A percentile compares a stretch with the other conserved stretches of the same genome.
Conservation (phyloP, 768 basidiomycete species). For the Pulveroboletus sp. region DNA sequence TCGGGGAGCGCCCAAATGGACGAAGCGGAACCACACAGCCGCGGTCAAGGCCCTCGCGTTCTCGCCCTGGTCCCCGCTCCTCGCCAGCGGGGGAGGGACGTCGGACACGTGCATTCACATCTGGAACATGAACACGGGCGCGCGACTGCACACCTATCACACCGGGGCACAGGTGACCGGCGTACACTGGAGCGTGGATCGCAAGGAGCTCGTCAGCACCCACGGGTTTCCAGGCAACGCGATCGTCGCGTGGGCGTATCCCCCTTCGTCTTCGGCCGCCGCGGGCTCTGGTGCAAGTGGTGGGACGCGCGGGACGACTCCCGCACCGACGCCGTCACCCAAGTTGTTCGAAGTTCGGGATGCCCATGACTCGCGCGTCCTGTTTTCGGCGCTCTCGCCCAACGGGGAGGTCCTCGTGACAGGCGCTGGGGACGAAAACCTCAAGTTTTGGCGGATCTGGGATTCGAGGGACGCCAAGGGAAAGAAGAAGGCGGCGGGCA, state of each 20-base stretch:
- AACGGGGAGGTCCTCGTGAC: slow-evolving; percentile 91
- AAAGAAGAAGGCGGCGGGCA: slow-evolving; percentile 27
- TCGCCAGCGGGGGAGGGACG: slow-evolving; percentile 93
- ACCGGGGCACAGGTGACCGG: slow-evolving; percentile 93
- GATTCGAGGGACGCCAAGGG: slow-evolving; percentile 45
- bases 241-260: slow-evolving; percentile 81
- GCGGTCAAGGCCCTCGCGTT: slow-evolving; percentile 90
- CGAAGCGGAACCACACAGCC: slow-evolving; percentile 86
- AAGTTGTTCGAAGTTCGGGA: slow-evolving; percentile 62
- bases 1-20: slow-evolving; percentile 75
- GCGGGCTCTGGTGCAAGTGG: slow-evolving; percentile 61
- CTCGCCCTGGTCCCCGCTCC: slow-evolving; percentile 92
- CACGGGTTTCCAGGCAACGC: slow-evolving; percentile 93
- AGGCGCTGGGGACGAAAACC: slow-evolving; percentile 90
- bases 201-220: slow-evolving; percentile 87
- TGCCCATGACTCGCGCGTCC: slow-evolving; percentile 88
- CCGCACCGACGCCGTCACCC: slow-evolving; percentile 14
- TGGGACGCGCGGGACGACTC: slow-evolving; percentile 27
- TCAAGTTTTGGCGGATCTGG: slow-evolving; percentile 95
- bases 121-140: slow-evolving; percentile 91
- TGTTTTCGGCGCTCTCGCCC: slow-evolving; percentile 82
- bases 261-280: slow-evolving; percentile 31
- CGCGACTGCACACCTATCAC: slow-evolving; percentile 79
- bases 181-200: slow-evolving; percentile 79
- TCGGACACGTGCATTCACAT: slow-evolving; percentile 88